phyloP scores from a whole-genome alignment of 2,329 filamentous ascomycete species.

The Penicillium thymicola region DNA sequence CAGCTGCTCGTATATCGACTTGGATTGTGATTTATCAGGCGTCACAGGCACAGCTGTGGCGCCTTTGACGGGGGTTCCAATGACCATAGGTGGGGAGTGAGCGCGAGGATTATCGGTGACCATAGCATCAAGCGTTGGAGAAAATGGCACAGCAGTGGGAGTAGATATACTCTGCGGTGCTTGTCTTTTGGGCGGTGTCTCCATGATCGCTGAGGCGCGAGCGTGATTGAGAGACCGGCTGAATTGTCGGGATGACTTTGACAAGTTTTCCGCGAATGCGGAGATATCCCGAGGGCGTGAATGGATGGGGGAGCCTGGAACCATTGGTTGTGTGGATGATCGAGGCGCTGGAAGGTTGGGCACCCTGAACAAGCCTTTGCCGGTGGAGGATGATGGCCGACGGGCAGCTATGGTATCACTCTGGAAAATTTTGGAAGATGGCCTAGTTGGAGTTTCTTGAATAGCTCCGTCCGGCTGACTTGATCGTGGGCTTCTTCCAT shows the following conservation, averaged over 20 bases:
- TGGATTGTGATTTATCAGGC: slow-evolving; percentile 34
- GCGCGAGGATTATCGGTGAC: slow-evolving; percentile 3
- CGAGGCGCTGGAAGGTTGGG: slow-evolving; percentile 27
- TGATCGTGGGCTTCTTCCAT: slow-evolving; percentile 1
- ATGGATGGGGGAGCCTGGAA: slow-evolving; percentile 30
- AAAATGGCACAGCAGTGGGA: slow-evolving; percentile 10
- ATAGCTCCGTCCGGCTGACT: slow-evolving; percentile 19
- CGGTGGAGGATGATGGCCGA: slow-evolving; percentile 18
- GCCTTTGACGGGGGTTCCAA: slow-evolving; percentile 35
- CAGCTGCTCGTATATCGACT: slow-evolving; percentile 43
- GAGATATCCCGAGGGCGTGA: slow-evolving; percentile 20
- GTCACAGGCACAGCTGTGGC: slow-evolving; percentile 28
- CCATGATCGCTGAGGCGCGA: slow-evolving; percentile 25
- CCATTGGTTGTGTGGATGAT: slow-evolving; percentile 18
- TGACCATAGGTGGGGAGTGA: slow-evolving; percentile 18
- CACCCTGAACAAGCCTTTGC: slow-evolving; percentile 25
- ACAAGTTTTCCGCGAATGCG: slow-evolving; percentile 1
- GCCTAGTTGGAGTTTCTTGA: slow-evolving; percentile 43
- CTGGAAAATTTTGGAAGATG: slow-evolving; percentile 26
- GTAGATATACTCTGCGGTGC: slow-evolving; percentile 1
- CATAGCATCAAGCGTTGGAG: slow-evolving; percentile 3
- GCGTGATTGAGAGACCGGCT: slow-evolving; percentile 4
- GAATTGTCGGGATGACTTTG: slow-evolving; percentile 4
- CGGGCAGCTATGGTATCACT: slow-evolving; percentile 9
- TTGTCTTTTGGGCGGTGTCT: slow-evolving; percentile 29